Percentiles rank a stretch among this genome's conserved stretches.
Conservation (phyloP, 257 asterid genomes). For the Rehmannia glutinosa region DNA sequence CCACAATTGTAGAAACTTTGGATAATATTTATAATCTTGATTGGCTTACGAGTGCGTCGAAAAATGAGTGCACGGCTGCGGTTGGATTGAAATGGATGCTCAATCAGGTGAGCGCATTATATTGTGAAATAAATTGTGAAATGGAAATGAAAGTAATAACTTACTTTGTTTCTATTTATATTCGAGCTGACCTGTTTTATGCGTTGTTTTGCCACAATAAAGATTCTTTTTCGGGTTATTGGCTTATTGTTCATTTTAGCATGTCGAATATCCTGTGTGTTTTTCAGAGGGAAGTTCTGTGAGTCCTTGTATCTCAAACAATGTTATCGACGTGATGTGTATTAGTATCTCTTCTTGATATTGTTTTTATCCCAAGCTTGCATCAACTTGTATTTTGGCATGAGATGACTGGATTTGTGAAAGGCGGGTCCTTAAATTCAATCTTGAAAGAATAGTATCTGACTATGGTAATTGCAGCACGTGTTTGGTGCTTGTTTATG, state of each 20-base stretch:
- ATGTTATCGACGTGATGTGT: too few relatives aligned
- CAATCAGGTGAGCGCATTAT: constrained; percentile 55
- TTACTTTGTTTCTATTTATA: constrained; percentile 4
- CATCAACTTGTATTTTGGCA: too few relatives aligned
- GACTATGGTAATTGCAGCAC: too few relatives aligned
- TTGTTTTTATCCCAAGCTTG: too few relatives aligned
- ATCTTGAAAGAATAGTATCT: too few relatives aligned
- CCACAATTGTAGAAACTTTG: constrained; percentile 64
- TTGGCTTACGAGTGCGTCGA: constrained; percentile 74
- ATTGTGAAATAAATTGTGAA: neutral
- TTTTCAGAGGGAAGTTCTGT: too few relatives aligned
- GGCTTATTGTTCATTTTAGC: neutral
- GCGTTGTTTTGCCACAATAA: neutral
- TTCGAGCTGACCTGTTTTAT: neutral
- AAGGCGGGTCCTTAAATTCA: too few relatives aligned
- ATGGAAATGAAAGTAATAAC: too few relatives aligned
- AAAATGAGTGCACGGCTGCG: constrained; percentile 94
- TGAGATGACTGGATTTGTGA: too few relatives aligned
- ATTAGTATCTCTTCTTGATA: too few relatives aligned
- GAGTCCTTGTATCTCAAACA: too few relatives aligned
- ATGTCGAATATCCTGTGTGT: neutral
- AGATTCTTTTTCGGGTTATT: neutral
- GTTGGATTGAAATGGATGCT: constrained; percentile 98
- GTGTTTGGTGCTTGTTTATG: too few relatives aligned
- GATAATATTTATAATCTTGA: constrained; percentile 76